A percentile compares a stretch with the other conserved stretches of the same genome.
Conservation (phyloP, 495 filamentous ascomycete species). For the Evansstolkia leycettana region DNA sequence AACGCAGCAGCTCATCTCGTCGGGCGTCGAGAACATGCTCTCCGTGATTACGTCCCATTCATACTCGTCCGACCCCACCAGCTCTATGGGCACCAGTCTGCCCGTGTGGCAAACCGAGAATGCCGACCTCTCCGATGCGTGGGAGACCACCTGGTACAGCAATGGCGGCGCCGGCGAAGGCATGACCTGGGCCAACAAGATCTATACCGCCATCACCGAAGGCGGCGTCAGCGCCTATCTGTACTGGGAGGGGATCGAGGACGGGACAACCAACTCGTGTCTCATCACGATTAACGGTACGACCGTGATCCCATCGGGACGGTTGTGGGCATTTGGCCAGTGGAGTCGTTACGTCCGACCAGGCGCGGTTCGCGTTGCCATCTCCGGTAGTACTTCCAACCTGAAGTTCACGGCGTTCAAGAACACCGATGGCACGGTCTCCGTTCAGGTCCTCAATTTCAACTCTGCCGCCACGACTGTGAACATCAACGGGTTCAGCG, state of each 20-base stretch:
- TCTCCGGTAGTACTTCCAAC: slow-evolving; percentile 13
- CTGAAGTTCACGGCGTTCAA: slow-evolving; percentile 33
- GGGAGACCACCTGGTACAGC: slow-evolving; percentile 31
- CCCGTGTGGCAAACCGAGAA: slow-evolving; percentile 40
- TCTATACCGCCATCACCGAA: slow-evolving; percentile 28
- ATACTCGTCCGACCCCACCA: slow-evolving; percentile 27
- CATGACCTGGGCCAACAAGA: slow-evolving; percentile 42
- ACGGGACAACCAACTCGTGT: slow-evolving; percentile 19
- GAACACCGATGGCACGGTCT: slow-evolving; percentile 32
- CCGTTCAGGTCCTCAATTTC: slow-evolving; percentile 36
- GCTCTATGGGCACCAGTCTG: slow-evolving; percentile 23
- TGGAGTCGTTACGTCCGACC: slow-evolving; percentile 33
- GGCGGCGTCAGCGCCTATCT: slow-evolving; percentile 35
- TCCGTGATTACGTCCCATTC: slow-evolving; percentile 35
- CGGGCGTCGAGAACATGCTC: too few species aligned
- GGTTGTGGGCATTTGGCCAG: slow-evolving; percentile 41
- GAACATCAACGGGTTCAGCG: too few species aligned
- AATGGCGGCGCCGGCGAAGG: slow-evolving; percentile 36
- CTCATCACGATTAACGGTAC: slow-evolving; percentile 26
- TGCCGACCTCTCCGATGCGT: slow-evolving; percentile 36
- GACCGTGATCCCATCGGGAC: slow-evolving; percentile 22
- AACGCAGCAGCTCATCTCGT: slow-evolving; percentile 27
- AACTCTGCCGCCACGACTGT: too few species aligned
- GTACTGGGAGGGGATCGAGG: slow-evolving; percentile 38
- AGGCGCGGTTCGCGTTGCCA: slow-evolving; percentile 30